Evolutionary conservation across 441 rosid genomes (phyloP).

Genomic region (Adansonia rubrostipa): DNA sequence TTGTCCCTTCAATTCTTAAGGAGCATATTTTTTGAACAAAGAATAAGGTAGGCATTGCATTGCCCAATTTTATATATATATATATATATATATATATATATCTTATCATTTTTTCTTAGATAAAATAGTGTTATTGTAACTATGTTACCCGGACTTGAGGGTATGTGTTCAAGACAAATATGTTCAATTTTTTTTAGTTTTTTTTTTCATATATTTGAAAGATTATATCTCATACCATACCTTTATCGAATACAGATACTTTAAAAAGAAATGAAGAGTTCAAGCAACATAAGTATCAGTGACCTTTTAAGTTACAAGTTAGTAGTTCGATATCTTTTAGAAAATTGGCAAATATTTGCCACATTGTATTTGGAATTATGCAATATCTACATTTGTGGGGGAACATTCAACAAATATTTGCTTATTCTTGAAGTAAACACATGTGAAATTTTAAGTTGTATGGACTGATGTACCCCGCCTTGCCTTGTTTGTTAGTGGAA

Average conservation of each 20-base stretch:
- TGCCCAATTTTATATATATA: conserved; percentile 11
- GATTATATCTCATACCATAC: background rate
- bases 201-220: background rate
- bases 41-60: conserved; percentile 28
- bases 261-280: conserved; percentile 13
- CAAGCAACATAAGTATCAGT: background rate
- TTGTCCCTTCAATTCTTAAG: conserved; percentile 3
- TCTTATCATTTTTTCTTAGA: conserved; percentile 22
- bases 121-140: conserved; percentile 18
- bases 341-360: conserved; percentile 16
- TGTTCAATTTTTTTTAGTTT: background rate
- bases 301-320: background rate
- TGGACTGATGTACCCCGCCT: background rate
- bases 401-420: conserved; percentile 1
- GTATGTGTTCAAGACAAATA: background rate
- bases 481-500: conserved; percentile 2
- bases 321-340: conserved; percentile 14
- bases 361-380: conserved; percentile 27
- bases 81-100: too few species aligned
- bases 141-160: background rate
- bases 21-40: background rate
- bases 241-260: background rate
- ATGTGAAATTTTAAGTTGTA: background rate
- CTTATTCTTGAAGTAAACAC: conserved; percentile 9
- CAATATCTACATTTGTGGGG: conserved; percentile 5